phyloP scores from a whole-genome alignment of 768 basidiomycete species.

The Serendipita indica region DNA sequence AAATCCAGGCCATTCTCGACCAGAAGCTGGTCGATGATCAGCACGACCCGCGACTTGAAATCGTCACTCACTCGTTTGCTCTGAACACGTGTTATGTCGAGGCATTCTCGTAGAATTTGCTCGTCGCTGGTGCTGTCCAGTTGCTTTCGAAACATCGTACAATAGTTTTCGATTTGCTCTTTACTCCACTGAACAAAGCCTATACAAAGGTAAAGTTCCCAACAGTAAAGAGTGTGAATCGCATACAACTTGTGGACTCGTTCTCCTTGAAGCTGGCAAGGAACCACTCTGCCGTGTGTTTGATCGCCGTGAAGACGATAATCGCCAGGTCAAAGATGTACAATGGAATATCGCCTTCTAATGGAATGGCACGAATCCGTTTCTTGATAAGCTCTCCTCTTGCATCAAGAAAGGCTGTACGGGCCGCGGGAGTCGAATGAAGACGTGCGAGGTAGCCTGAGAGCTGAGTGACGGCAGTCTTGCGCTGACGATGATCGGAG shows the following conservation, averaged over 20 bases:
- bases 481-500: constrained; percentile 60
- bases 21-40: constrained; percentile 38
- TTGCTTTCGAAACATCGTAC: constrained; percentile 75
- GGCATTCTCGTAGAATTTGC: constrained; percentile 58
- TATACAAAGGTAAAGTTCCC: constrained; percentile 23
- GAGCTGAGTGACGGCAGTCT: constrained; percentile 54
- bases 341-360: constrained; percentile 73
- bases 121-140: constrained; percentile 74
- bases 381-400: constrained; percentile 58
- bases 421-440: constrained; percentile 60
- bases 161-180: constrained; percentile 67
- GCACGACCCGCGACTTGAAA: neutral
- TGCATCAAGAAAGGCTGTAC: constrained; percentile 68
- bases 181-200: constrained; percentile 94
- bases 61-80: constrained; percentile 54
- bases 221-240: neutral
- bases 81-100: constrained; percentile 62
- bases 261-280: constrained; percentile 91
- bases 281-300: constrained; percentile 98
- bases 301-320: constrained; percentile 86
- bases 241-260: constrained; percentile 78
- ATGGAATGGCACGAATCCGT: constrained; percentile 70
- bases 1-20: constrained; percentile 93
- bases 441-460: constrained; percentile 62
- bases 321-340: constrained; percentile 81